Evolutionary conservation across 2,329 filamentous ascomycete species (phyloP).

Genomic region (Aspergillus tubingensis): DNA sequence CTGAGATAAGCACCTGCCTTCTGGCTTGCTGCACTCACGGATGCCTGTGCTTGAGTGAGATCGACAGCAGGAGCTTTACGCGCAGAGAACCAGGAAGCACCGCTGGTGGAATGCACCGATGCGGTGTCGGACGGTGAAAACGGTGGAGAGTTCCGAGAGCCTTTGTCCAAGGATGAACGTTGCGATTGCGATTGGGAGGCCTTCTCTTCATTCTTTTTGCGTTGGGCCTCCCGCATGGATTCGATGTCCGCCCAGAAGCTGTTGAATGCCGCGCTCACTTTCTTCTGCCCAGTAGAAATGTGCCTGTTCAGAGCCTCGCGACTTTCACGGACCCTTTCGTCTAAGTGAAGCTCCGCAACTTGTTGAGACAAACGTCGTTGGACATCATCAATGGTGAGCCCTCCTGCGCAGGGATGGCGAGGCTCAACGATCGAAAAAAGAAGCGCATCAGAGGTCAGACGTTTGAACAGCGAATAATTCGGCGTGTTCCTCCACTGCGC

Average conservation of each 20-base stretch:
- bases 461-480: conserved; percentile 87
- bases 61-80: conserved; percentile 48
- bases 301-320: conserved; percentile 86
- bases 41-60: conserved; percentile 56
- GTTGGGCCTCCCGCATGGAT: conserved; percentile 71
- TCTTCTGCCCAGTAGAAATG: conserved; percentile 82
- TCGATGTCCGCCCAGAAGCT: conserved; percentile 91
- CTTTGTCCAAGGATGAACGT: conserved; percentile 33
- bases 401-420: conserved; percentile 88
- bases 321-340: conserved; percentile 82
- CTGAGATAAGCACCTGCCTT: conserved; percentile 64
- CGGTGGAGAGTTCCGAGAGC: conserved; percentile 25
- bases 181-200: conserved; percentile 31
- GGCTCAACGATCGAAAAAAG: conserved; percentile 95
- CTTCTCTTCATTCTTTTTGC: conserved; percentile 51
- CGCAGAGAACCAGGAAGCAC: conserved; percentile 30
- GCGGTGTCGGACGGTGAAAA: conserved; percentile 29
- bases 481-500: conserved; percentile 85
- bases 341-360: conserved; percentile 88
- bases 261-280: conserved; percentile 83
- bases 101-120: conserved; percentile 21
- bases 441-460: conserved; percentile 72
- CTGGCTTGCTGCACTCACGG: conserved; percentile 55
- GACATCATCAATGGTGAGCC: conserved; percentile 89
- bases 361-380: conserved; percentile 87